Percentiles rank a stretch among this genome's conserved stretches.
These are phyloP conservation scores for Pseudonitzschia delicatissima DNA, from an alignment of 108 stramenopile species.

Conservation along the genomic window DNA sequence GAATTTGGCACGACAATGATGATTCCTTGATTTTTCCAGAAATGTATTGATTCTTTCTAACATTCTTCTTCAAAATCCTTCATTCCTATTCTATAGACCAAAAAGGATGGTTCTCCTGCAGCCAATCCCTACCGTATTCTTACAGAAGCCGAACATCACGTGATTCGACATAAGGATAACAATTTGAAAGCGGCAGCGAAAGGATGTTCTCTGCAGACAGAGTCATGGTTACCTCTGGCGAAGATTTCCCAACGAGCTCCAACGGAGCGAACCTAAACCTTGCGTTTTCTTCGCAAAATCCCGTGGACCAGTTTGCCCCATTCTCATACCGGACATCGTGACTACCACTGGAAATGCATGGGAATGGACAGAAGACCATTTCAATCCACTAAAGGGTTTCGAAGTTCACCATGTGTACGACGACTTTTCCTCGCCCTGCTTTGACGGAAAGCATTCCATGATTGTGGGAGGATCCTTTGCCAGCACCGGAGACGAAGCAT, in stretches of 20 bases:
- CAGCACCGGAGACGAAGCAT: conserved; percentile 92
- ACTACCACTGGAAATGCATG: conserved; percentile 92
- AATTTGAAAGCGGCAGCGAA: conserved; percentile 62
- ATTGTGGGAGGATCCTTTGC: conserved; percentile 93
- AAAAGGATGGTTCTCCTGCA: conserved; percentile 56
- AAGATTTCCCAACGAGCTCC: conserved; percentile 47
- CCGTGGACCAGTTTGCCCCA: conserved; percentile 69
- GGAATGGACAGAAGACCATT: conserved; percentile 95
- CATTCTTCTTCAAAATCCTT: neutral
- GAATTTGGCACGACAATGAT: neutral
- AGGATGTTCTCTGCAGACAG: conserved; percentile 51
- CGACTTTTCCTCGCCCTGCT: conserved; percentile 95
- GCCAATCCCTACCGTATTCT: conserved; percentile 69
- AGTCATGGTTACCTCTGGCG: conserved; percentile 70
- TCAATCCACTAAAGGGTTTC: conserved; percentile 87
- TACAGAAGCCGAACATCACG: conserved; percentile 91
- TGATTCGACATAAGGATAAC: conserved; percentile 65
- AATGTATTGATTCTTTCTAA: no score
- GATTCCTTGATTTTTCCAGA: neutral
- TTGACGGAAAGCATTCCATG: conserved; percentile 93
- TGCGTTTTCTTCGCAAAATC: conserved; percentile 74
- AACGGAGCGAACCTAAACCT: conserved; percentile 76
- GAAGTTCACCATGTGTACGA: conserved; percentile 86
- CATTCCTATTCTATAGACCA: conserved; percentile 26
- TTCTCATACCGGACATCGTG: conserved; percentile 75